Conservation (phyloP, 306 rosid genomes). For the Vachellia pachyceras region DNA sequence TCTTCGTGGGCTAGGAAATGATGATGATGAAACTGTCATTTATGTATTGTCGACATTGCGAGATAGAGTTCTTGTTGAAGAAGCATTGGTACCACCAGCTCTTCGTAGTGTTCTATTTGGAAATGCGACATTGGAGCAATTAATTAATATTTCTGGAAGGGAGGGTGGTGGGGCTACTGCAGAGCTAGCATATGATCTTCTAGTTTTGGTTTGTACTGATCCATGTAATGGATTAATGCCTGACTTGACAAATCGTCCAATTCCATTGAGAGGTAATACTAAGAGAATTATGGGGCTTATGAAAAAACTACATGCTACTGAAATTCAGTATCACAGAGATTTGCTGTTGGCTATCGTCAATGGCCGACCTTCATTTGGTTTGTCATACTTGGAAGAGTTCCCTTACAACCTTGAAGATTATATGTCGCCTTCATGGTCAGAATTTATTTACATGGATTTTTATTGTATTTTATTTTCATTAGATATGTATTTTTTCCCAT, state of each 20-base stretch:
- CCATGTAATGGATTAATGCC: slow-evolving; percentile 91
- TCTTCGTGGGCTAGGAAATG: slow-evolving; percentile 67
- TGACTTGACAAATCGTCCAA: slow-evolving; percentile 56
- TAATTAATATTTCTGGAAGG: slow-evolving; percentile 68
- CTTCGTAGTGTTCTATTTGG: slow-evolving; percentile 91
- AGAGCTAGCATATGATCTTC: slow-evolving; percentile 64
- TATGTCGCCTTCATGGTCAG: slow-evolving; percentile 78
- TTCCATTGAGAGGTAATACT: slow-evolving; percentile 73
- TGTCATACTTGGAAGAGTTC: slow-evolving; percentile 84
- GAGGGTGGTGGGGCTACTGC: slow-evolving; percentile 62
- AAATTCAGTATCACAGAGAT: slow-evolving; percentile 63
- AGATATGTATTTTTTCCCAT: neutral
- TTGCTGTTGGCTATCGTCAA: slow-evolving; percentile 77
- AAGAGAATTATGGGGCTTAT: slow-evolving; percentile 70
- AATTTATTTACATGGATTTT: slow-evolving; percentile 35
- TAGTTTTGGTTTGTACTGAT: slow-evolving; percentile 77
- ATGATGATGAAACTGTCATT: slow-evolving; percentile 83
- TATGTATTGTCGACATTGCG: slow-evolving; percentile 71
- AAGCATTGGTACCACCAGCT: slow-evolving; percentile 72
- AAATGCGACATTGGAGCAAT: slow-evolving; percentile 78
- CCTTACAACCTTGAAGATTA: slow-evolving; percentile 80
- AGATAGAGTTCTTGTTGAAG: slow-evolving; percentile 65
- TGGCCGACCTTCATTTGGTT: slow-evolving; percentile 66
- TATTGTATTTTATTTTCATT: slow-evolving; percentile 11
- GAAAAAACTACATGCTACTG: slow-evolving; percentile 76